Evolutionary conservation across 139 green algal genomes (phyloP), one percentile per base, ranked within the genome.

Genomic region (Ulvella scutata): DNA sequence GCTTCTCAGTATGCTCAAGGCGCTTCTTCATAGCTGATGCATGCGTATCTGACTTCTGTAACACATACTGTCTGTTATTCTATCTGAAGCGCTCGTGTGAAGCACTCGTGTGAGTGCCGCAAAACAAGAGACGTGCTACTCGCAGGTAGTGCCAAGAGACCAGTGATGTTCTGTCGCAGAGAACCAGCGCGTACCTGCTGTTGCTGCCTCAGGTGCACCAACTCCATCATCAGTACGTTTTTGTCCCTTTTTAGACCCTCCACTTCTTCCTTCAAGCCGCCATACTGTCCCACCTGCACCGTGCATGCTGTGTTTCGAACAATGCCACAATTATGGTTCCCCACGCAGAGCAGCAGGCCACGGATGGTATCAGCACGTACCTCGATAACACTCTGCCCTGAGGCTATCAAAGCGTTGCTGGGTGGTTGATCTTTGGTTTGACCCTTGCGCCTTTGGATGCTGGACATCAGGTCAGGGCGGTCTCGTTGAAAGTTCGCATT

Each of bases 401-500:
- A 29, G 17, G 77, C 67, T 26, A 79, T 67, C 4, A 78, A 40
- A 36, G 23, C 73, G 23, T 29, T 34, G 74, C 51, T 74, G 6
- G 34, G 62, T 39, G 38, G 62, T 9, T 74, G 62, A 39, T 73
- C 43, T 21, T 73, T 44, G 73, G 26, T 26, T 10, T 39, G 73
- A 61, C 29, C 83, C 79, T 96, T 97, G 29, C 89, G 80, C 2
- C 93, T 78, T 29, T 94, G 86, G 40, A 97, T 97, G 21, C 87
- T 79, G 4, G 61, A 73, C 59, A 97, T 85, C 74, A 93, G 81
- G 39, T 97, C 90, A 4, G 82, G 80, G 3, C 78, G 74, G 29
- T 84, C 90, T 2, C 86, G 77, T 1, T 94, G 40, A 62, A 99
- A 99, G 73, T 90, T 79, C 44, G 97, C 89, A 61, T 98, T 97